Base-by-base conservation (phyloP, 2,329 filamentous ascomycete species). In the Claviceps humidiphila region DNA sequence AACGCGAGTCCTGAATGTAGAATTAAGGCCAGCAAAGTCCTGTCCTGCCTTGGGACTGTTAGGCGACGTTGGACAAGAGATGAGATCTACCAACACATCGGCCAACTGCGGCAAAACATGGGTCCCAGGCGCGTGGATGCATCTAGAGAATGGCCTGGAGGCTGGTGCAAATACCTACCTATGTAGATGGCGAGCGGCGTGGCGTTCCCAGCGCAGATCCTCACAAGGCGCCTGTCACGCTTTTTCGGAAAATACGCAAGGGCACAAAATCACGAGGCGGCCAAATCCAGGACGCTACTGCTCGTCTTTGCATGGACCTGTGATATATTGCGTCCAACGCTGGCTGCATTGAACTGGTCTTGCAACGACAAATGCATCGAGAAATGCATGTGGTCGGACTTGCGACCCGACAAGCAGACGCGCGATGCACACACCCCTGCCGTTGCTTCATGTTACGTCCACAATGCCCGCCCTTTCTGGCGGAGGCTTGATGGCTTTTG, bases 401-500 rank as follows among this genome's bases (percentile, higher is more conserved):
- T 45, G 24, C 43, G 43, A 30, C 43, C 42, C 24, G 24, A 45
- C 43, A 45, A 26, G 14, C 11, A 5, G 4, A 44, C 13, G 5
- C 9, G 22, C 30, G 37, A 34, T 46, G n/a, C 43, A 45, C 43
- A 45, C 37, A 40, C 46, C 46, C 34, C 34, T 14, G 16, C 2
- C 42, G 6, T 22, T 22, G 20, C 20, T 3, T 22, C 30, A 30
- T 14, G 43, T 24, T 24, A 45, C 43, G 22, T 48, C 20, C 30
- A 38, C 22, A n/a, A 43, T 43, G 39, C 37, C 52, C 52, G 52
- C 52, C 52, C 44, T 37, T 54, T 54, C 45, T 49, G 44, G 40
- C 44, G 44, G 49, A 42, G 49, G 14, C 37, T 46, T 17, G 52
- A 16, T 51, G 39, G 43, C 5, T 3, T 40, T 54, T 20, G 49